Evolutionary conservation across 2,329 filamentous ascomycete genomes (phyloP), one percentile per base, ranked within the genome.

Genomic region (Phoma sp.): DNA sequence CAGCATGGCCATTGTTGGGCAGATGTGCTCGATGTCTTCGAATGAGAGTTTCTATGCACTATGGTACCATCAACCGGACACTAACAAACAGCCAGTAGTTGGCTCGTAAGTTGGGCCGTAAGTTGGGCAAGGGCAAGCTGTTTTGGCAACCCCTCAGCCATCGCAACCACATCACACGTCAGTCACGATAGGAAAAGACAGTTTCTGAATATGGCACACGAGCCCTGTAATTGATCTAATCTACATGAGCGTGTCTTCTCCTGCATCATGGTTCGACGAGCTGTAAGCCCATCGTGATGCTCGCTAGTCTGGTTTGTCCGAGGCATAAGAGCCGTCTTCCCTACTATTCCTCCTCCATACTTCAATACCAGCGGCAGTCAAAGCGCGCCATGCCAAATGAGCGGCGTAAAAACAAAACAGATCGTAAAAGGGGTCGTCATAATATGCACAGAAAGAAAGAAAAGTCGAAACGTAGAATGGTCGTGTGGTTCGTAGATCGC

Each of bases 381-480:
- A 43, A 56, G 46, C 46, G 46, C 52, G 46, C 41, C 46, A 46
- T 46, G 19, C 47, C 27, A 47, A 62, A 62, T 51, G 43, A 55
- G 52, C 41, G 52, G 45, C 41, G 38, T 32, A 36, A 27, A 19
- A 17, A 46, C 46, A 50, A 61, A 56, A 54, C 59, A 57, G 40
- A 53, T 65, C 63, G 59, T 65, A 52, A 60, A 50, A 17, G 10
- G 39, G 39, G 41, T 46, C 52, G 25, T 67, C 63, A 65, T 66
- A 68, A 68, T 68, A 68, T 68, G 54, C 58, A 68, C 65, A 68
- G 62, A 63, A 65, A 63, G 63, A 66, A 68, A 48, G 43, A 46
- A 53, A 57, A 41, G 41, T 46, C 36, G 38, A 51, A 56, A 51
- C 31, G 44, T 40, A 46, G 50, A 58, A 55, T 52, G 51, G 55